Evolutionary conservation across 139 green algal species (phyloP).

Genomic region (Coelastrella sp.): DNA sequence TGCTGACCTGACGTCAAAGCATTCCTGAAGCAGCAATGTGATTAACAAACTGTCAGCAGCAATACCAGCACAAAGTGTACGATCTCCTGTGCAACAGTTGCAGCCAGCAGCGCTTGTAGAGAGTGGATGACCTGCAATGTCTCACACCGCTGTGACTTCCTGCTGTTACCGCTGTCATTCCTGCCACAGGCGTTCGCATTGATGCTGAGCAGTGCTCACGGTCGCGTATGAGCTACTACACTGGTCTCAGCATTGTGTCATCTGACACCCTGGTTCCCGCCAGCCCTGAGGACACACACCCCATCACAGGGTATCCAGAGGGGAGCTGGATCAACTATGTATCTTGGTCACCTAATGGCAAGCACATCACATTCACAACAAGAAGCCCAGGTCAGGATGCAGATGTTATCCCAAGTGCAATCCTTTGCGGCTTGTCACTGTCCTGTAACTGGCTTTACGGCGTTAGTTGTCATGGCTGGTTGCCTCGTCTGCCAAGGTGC

Average conservation of each 20-base stretch:
- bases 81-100: neutral
- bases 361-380: conserved; percentile 87
- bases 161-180: neutral
- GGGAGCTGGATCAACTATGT: conserved; percentile 72
- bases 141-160: neutral
- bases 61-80: neutral
- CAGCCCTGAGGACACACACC: conserved; percentile 33
- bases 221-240: conserved; percentile 86
- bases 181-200: conserved; percentile 83
- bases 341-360: conserved; percentile 83
- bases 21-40: too few relatives aligned
- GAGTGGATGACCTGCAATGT: neutral
- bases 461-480: too few relatives aligned
- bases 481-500: too few relatives aligned
- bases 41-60: neutral
- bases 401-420: neutral
- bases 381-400: conserved; percentile 60
- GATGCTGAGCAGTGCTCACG: conserved; percentile 84
- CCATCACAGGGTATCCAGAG: conserved; percentile 75
- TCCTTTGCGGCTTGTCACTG: too few relatives aligned
- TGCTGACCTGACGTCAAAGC: too few relatives aligned
- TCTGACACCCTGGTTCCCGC: conserved; percentile 54
- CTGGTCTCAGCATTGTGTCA: conserved; percentile 58
- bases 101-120: neutral
- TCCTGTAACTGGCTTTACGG: too few relatives aligned